Base-by-base conservation (phyloP, 2,329 filamentous ascomycete genomes). In the Verticillium tricorpus region DNA sequence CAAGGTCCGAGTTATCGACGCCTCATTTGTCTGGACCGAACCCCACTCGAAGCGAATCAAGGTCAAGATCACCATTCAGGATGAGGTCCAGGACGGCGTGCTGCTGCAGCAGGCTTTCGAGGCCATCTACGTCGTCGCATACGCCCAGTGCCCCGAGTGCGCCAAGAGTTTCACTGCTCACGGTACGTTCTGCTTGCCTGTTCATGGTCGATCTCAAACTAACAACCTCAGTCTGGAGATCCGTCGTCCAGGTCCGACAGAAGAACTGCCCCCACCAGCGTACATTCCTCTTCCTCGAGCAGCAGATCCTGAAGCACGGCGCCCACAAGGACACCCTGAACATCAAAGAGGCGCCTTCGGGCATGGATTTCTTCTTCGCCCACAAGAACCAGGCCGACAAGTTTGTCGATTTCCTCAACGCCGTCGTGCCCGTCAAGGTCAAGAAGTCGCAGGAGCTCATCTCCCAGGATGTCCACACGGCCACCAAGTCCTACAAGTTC, bases 21-120 rank as follows among this genome's bases (percentile, higher is more conserved):
- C 95, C 56, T 91, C 88, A 70, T 99, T 98, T 73, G 91, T 98
- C 72, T 99, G 95, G 95, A 99, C 95, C 25, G 95, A 99, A 77
- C 94, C 95, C 12, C 95, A 99, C 79, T 97, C 93, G 69, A 85
- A 92, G 72, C 84, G 95, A 73, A 85, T 98, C 66, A 96, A 93
- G 78, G 89, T 98, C 75, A 97, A 97, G 81, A 89, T 99, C 75
- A 98, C 95, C 1, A 89, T 98, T 57, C 95, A 98, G 72, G 85
- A 87, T 63, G 77, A 82, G 25, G 85, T 88, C 2, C 83, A 83
- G 59, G 85, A 87, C 61, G 86, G 85, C 31, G 82, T 88, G 56
- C 75, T 89, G 61, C 80, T 99, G 69, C 95, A 99, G 77, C 95
- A 99, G 77, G 90, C 88, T 58, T 97, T 99, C 73, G 94, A 98